Conservation (phyloP, 2,329 filamentous ascomycete species). For the Cytospora piceicola region DNA sequence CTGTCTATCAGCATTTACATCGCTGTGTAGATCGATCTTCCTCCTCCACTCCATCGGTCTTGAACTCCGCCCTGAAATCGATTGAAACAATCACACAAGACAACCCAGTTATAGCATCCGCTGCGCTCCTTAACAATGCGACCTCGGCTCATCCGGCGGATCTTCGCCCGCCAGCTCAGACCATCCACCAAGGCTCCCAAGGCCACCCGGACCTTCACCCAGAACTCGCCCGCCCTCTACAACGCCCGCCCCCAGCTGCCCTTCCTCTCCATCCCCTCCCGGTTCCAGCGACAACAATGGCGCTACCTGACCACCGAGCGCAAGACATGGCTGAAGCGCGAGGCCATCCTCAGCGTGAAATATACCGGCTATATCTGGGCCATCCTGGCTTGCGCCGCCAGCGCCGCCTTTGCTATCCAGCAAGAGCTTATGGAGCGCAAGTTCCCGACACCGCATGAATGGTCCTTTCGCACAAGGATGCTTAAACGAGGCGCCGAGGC, state of each 20-base stretch:
- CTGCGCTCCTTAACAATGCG: constrained; percentile 41
- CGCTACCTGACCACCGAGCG: constrained; percentile 82
- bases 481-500: constrained; percentile 67
- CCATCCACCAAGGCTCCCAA: constrained; percentile 25
- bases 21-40: not conserved
- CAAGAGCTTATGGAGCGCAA: constrained; percentile 76
- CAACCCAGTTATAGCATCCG: not conserved
- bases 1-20: not conserved
- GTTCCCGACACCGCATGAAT: constrained; percentile 83
- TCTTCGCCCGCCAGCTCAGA: constrained; percentile 35
- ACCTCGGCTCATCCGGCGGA: constrained; percentile 44
- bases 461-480: constrained; percentile 72
- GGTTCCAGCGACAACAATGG: constrained; percentile 52
- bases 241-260: constrained; percentile 51
- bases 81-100: not conserved
- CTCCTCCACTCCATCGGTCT: not conserved
- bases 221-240: constrained; percentile 51
- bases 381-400: constrained; percentile 60
- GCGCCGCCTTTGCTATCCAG: constrained; percentile 67
- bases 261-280: constrained; percentile 52
- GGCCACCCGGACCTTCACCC: constrained; percentile 57
- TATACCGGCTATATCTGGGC: constrained; percentile 70
- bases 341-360: constrained; percentile 70
- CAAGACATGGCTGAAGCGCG: constrained; percentile 70
- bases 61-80: not conserved